Percentiles rank a stretch among this genome's conserved stretches.
Evolutionary conservation across 139 green algal species (phyloP).

Genomic region (Closterium sp.): DNA sequence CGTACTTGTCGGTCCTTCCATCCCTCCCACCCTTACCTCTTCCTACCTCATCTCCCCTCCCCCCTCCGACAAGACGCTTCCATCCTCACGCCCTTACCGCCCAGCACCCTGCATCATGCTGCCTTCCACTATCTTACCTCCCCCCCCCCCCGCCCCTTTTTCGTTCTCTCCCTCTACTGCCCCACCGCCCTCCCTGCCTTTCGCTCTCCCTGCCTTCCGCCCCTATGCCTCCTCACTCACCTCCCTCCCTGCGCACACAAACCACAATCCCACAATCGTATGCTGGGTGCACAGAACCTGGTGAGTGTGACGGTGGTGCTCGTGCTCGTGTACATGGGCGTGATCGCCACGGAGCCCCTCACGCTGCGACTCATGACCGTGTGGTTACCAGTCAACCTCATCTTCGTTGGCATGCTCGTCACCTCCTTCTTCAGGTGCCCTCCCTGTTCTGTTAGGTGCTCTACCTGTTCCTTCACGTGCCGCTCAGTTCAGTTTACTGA

Average conservation of each 20-base stretch:
- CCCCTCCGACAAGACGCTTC: no score
- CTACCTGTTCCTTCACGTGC: not conserved
- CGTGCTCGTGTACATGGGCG: not conserved
- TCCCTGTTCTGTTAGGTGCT: not conserved
- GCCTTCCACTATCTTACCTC: no score
- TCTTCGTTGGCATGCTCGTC: slow-evolving; percentile 91
- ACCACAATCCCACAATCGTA: no score
- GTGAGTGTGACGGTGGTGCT: not conserved
- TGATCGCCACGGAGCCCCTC: slow-evolving; percentile 36
- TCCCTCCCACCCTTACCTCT: not conserved
- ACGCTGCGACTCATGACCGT: slow-evolving; percentile 50
- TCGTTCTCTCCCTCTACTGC: no score
- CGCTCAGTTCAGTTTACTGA: not conserved
- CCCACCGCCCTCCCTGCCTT: no score
- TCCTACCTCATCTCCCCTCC: no score
- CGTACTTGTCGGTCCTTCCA: no score
- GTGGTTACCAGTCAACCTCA: slow-evolving; percentile 88
- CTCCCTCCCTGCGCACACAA: not conserved
- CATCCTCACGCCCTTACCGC: no score
- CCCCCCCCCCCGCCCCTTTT: no score
- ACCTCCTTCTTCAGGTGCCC: slow-evolving; percentile 46
- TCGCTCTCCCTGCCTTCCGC: no score
- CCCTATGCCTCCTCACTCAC: not conserved
- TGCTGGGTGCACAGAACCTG: not conserved
- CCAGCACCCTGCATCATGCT: no score